Evolutionary conservation across 2,329 filamentous ascomycete species (phyloP), one percentile per base, ranked within the genome.

Genomic region (Coniochaeta ligniaria): DNA sequence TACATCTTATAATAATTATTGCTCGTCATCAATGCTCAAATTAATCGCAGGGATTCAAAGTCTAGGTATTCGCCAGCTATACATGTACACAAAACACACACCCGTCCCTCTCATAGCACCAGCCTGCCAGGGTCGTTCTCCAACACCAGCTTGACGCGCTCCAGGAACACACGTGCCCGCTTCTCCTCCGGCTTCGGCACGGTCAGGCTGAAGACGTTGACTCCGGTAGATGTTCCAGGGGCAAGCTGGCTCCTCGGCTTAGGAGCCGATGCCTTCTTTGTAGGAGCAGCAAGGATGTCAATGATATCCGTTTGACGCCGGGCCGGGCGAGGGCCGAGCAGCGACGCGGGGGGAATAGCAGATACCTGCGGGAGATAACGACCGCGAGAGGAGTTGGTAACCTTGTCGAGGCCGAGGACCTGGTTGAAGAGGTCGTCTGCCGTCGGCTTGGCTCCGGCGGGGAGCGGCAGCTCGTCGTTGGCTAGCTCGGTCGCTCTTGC

Each of bases 341-440:
- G 74, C 67, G 60, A 72, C 60, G 58, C 69, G 7, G 80, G 72
- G 43, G 83, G 77, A 17, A 91, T 71, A 31, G 82, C 81, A 9
- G 79, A 77, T 66, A 96, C 85, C 69, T 92, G 86, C 1, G 93
- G 92, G 11, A 84, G 72, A 83, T 96, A 82, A 77, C 80, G 65
- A 78, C 92, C 76, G 73, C 85, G 72, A 71, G 84, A 80, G 61
- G 83, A 79, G 66, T 55, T 45, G 8, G 60, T 72, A 31, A 74
- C 68, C 64, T 74, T 77, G 70, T 83, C 76, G 22, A 92, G 77
- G 11, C 93, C 94, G 8, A 99, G 83, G 16, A 98, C 81, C 68
- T 94, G 87, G 71, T 97, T 87, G 76, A 98, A 98, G 14, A 99
- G 84, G 72, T 96, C 92, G 70, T 92, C 85, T 38, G 89, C 79